Percentiles rank a stretch among this genome's conserved stretches.
phyloP scores from a whole-genome alignment of 768 basidiomycete genomes.

The Mycena latifolia region DNA sequence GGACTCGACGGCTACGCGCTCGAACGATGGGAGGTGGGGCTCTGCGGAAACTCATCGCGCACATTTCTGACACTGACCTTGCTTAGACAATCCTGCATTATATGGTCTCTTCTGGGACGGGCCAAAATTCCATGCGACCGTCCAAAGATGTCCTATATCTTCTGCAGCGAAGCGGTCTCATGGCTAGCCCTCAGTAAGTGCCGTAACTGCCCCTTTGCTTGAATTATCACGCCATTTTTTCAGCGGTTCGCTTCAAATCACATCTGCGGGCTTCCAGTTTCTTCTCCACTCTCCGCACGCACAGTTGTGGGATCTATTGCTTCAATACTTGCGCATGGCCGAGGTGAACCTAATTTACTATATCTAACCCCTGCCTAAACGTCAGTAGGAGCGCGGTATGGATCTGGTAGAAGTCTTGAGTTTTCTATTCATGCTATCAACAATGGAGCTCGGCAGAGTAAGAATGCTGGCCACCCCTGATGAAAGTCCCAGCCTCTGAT shows the following conservation, averaged over 20 bases:
- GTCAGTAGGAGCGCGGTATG: slow-evolving; percentile 81
- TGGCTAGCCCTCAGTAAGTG: slow-evolving; percentile 78
- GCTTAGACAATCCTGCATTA: slow-evolving; percentile 93
- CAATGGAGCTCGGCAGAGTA: slow-evolving; percentile 94
- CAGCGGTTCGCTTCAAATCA: slow-evolving; percentile 82
- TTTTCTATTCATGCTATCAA: slow-evolving; percentile 97
- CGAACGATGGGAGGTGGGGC: slow-evolving; percentile 91
- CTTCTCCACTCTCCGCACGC: slow-evolving; percentile 93
- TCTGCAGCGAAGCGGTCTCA: slow-evolving; percentile 86
- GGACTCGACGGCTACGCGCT: slow-evolving; percentile 85
- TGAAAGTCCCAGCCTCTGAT: slow-evolving; percentile 36
- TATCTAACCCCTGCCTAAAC: slow-evolving; percentile 35
- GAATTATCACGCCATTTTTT: slow-evolving; percentile 31
- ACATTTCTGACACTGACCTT: neutral
- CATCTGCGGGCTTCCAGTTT: slow-evolving; percentile 96
- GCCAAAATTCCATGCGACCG: slow-evolving; percentile 80
- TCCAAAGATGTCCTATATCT: slow-evolving; percentile 88
- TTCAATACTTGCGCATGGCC: slow-evolving; percentile 89
- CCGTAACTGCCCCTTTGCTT: slow-evolving; percentile 13
- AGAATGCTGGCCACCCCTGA: slow-evolving; percentile 38
- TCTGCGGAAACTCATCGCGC: neutral
- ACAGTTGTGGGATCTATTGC: slow-evolving; percentile 94
- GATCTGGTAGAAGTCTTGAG: slow-evolving; percentile 94
- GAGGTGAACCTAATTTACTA: slow-evolving; percentile 64
- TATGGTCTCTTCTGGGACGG: slow-evolving; percentile 94